These are phyloP conservation scores for Fraxinus sp. DNA, from an alignment of 305 asterid species.

Conservation along the genomic window DNA sequence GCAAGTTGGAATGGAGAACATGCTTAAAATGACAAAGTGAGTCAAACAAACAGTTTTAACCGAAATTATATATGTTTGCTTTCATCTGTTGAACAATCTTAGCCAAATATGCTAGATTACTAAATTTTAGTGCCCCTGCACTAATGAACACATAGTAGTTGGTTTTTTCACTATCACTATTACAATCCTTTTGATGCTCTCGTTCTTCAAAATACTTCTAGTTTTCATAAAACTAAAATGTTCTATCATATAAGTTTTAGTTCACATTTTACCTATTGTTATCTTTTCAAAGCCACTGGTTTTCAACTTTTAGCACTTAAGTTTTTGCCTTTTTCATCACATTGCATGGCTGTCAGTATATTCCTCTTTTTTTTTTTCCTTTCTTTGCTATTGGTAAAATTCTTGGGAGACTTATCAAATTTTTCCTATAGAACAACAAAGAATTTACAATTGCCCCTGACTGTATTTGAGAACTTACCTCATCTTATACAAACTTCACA, in stretches of 20 bases:
- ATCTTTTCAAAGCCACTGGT: not conserved
- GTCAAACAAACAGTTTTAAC: slow-evolving; percentile 27
- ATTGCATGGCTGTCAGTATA: not conserved
- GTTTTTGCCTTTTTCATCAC: not conserved
- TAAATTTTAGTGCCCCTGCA: not conserved
- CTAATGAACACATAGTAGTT: not conserved
- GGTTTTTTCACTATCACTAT: not conserved
- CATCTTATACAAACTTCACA: slow-evolving; percentile 34
- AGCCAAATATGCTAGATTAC: not conserved
- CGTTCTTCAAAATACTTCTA: not conserved
- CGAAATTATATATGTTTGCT: slow-evolving; percentile 8
- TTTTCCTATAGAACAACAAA: not conserved
- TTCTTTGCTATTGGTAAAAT: not conserved
- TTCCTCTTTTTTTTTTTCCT: not conserved
- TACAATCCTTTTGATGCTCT: not conserved
- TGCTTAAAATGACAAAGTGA: slow-evolving; percentile 79
- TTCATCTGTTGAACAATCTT: slow-evolving; percentile 20
- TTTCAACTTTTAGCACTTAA: not conserved
- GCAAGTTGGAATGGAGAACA: slow-evolving; percentile 71
- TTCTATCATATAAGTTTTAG: slow-evolving; percentile 7
- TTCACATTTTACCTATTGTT: not conserved
- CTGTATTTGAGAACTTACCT: slow-evolving; percentile 11
- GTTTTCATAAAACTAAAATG: not conserved
- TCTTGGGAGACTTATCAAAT: not conserved
- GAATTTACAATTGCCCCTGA: not conserved